Percentiles rank a stretch among this genome's conserved stretches.
These are phyloP conservation scores for Wickerhamomyces alni DNA, from an alignment of 805 yeast genomes.

Conservation along the genomic window DNA sequence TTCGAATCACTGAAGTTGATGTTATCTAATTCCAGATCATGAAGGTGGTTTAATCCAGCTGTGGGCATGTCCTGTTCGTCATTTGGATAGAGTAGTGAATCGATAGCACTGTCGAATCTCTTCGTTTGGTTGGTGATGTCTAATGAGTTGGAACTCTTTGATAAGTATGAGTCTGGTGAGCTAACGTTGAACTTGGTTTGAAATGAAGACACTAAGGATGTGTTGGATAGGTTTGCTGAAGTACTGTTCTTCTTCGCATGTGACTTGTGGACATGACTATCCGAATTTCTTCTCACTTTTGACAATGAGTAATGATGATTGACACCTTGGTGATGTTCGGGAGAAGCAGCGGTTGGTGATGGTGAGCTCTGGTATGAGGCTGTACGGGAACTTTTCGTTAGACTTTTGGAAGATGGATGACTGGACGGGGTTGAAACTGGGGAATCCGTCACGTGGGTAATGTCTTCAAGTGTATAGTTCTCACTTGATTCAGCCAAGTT, in stretches of 20 bases:
- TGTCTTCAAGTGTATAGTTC: conserved; percentile 18
- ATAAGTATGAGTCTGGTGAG: conserved; percentile 1
- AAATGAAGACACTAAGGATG: conserved; percentile 11
- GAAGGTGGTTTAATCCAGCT: not conserved
- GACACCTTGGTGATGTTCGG: not conserved
- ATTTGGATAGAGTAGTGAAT: not conserved
- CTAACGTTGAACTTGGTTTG: conserved; percentile 2
- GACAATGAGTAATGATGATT: conserved; percentile 9
- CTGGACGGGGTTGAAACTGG: not conserved
- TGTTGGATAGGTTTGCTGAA: not conserved
- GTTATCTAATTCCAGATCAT: conserved; percentile 9
- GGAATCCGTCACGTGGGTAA: conserved; percentile 14
- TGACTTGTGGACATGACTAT: conserved; percentile 18
- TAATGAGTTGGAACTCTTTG: conserved; percentile 3
- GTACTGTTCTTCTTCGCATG: not conserved
- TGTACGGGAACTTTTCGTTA: not conserved
- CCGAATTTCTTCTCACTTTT: conserved; percentile 10
- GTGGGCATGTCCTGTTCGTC: not conserved
- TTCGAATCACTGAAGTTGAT: conserved; percentile 14
- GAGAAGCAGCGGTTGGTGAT: not conserved
- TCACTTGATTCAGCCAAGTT: conserved; percentile 20
- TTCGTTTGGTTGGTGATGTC: conserved; percentile 5
- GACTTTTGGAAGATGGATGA: not conserved
- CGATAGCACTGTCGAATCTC: conserved; percentile 1
- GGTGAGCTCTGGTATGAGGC: conserved; percentile 7